Percentiles rank a stretch among this genome's conserved stretches.
phyloP scores from a whole-genome alignment of 139 green algal species.

The Chlamydomonas sphaeroides region DNA sequence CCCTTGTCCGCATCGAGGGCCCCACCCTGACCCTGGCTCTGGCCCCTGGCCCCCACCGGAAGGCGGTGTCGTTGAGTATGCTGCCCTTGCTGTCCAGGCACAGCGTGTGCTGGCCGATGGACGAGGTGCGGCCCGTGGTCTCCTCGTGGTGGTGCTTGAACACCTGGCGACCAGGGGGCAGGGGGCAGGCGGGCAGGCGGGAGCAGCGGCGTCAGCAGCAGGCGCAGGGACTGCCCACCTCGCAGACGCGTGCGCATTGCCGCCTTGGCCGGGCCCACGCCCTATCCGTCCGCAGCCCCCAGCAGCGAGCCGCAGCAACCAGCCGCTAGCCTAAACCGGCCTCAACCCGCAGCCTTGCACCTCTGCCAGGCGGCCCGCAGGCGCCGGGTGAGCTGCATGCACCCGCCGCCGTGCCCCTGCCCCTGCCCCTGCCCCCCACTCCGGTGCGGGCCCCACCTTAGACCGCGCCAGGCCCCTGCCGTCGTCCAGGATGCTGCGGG shows the following conservation, averaged over 20 bases:
- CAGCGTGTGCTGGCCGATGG: constrained; percentile 91
- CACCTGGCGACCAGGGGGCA: constrained; percentile 51
- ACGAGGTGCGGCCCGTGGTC: constrained; percentile 86
- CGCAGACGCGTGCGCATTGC: too few relatives aligned
- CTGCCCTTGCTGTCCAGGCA: constrained; percentile 77
- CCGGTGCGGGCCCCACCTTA: constrained; percentile 58
- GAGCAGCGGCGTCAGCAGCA: too few relatives aligned
- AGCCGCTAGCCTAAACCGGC: too few relatives aligned
- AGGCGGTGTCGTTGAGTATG: constrained; percentile 86
- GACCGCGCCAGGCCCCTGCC: constrained; percentile 82
- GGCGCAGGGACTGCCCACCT: too few relatives aligned
- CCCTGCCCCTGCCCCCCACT: neutral
- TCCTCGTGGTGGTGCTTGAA: constrained; percentile 94
- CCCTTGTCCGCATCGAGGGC: too few relatives aligned
- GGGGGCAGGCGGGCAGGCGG: neutral
- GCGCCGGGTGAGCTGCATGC: too few relatives aligned
- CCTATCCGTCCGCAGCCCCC: too few relatives aligned
- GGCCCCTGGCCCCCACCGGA: constrained; percentile 54
- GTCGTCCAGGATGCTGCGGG: constrained; percentile 87
- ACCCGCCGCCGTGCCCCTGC: neutral
- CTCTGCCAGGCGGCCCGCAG: too few relatives aligned
- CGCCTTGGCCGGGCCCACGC: too few relatives aligned
- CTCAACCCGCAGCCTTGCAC: too few relatives aligned
- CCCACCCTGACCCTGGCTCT: too few relatives aligned
- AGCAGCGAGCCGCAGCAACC: too few relatives aligned